These are phyloP conservation scores for Ensete glaucum DNA, from an alignment of 176 grass and related monocot genomes.

Conservation along the genomic window DNA sequence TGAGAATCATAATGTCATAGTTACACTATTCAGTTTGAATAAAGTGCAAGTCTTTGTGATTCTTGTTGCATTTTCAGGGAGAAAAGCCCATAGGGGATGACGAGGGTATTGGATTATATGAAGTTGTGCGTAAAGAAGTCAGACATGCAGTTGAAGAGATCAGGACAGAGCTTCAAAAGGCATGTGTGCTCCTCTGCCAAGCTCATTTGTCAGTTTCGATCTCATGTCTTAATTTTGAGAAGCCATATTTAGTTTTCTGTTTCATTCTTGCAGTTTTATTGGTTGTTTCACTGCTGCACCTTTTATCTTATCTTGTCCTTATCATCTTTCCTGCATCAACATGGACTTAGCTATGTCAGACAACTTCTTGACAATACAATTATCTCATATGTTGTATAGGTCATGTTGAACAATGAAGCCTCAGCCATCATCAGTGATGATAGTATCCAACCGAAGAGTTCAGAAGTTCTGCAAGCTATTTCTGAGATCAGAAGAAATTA, in stretches of 20 bases:
- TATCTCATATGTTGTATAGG: slow-evolving; percentile 30
- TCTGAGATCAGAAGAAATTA: slow-evolving; percentile 73
- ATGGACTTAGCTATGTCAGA: background rate
- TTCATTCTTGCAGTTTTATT: background rate
- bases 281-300: background rate
- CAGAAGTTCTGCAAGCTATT: slow-evolving; percentile 48
- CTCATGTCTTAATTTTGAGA: background rate
- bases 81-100: slow-evolving; percentile 21
- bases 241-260: background rate
- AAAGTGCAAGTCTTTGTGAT: background rate
- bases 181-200: slow-evolving; percentile 7
- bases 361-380: background rate
- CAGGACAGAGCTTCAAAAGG: slow-evolving; percentile 69
- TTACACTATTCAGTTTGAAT: background rate
- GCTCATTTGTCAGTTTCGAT: slow-evolving; percentile 6
- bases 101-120: slow-evolving; percentile 43
- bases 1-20: background rate
- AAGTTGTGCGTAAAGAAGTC: slow-evolving; percentile 79
- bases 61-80: slow-evolving; percentile 29
- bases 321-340: background rate
- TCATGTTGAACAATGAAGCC: slow-evolving; percentile 45
- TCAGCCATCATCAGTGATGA: slow-evolving; percentile 28
- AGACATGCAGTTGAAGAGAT: slow-evolving; percentile 85
- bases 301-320: background rate
- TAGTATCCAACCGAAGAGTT: slow-evolving; percentile 39